Conservation (phyloP, 2,329 filamentous ascomycete genomes). For the Colletotrichum orchidophilum region DNA sequence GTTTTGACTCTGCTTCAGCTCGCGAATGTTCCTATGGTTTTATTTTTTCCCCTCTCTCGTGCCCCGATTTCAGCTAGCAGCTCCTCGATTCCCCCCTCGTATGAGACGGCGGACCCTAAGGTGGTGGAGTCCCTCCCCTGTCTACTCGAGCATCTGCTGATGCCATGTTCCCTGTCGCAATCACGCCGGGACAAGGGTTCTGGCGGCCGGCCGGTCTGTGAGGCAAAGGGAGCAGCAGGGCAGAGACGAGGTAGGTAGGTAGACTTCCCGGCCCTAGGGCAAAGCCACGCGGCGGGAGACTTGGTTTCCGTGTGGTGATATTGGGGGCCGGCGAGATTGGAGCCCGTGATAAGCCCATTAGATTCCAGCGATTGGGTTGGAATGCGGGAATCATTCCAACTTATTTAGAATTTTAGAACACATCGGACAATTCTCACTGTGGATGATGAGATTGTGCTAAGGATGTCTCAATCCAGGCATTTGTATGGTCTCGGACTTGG, state of each 20-base stretch:
- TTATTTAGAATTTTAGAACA: neutral
- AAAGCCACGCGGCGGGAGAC: neutral
- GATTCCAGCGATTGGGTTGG: neutral
- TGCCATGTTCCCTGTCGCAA: conserved; percentile 1
- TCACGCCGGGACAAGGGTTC: conserved; percentile 14
- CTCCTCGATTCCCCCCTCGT: neutral
- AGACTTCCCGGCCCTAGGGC: neutral
- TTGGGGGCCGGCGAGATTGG: neutral
- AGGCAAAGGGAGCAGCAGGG: neutral
- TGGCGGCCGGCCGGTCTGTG: conserved; percentile 10
- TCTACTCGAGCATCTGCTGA: neutral
- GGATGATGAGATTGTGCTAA: neutral
- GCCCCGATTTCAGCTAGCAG: neutral
- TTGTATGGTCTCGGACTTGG: neutral
- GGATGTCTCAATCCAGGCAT: neutral
- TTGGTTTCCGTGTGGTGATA: neutral
- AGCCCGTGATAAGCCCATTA: neutral
- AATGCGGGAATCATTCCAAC: neutral
- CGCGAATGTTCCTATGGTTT: neutral
- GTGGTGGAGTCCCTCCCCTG: neutral
- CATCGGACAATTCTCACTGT: neutral
- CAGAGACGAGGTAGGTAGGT: neutral
- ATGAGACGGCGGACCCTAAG: neutral
- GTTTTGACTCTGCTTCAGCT: neutral
- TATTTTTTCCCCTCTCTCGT: neutral